phyloP scores from a whole-genome alignment of 495 filamentous ascomycete genomes.

The Podospora appendiculata region DNA sequence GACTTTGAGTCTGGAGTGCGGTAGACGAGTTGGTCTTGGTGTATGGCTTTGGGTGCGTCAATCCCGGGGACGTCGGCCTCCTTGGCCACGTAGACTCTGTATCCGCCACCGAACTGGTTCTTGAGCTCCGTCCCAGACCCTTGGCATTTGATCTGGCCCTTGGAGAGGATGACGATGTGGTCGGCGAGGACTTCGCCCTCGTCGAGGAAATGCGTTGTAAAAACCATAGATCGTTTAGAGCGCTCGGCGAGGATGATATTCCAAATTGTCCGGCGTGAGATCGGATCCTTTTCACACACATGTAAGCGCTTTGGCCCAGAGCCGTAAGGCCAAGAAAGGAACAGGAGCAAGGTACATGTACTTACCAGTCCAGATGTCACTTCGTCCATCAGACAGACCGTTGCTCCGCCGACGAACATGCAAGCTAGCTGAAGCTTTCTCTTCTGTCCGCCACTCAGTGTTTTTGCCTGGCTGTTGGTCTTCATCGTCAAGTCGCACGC shows the following conservation, averaged over 20 bases:
- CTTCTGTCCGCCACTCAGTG: conserved; percentile 77
- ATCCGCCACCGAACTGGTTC: conserved; percentile 58
- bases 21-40: conserved; percentile 62
- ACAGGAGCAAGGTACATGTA: not conserved
- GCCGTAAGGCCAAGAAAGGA: too few relatives aligned
- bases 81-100: conserved; percentile 59
- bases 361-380: conserved; percentile 58
- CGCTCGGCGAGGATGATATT: conserved; percentile 73
- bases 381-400: conserved; percentile 77
- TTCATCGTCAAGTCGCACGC: conserved; percentile 65
- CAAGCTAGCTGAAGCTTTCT: conserved; percentile 78
- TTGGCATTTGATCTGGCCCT: conserved; percentile 57
- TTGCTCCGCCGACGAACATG: conserved; percentile 77
- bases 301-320: too few relatives aligned
- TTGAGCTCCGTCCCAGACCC: conserved; percentile 67
- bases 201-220: conserved; percentile 77
- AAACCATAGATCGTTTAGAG: conserved; percentile 63
- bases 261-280: conserved; percentile 75
- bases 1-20: conserved; percentile 51
- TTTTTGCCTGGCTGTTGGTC: conserved; percentile 49
- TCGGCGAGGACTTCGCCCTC: conserved; percentile 68
- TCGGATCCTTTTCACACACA: conserved; percentile 44
- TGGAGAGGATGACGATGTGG: conserved; percentile 65
- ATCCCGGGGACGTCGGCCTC: conserved; percentile 43
- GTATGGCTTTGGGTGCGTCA: conserved; percentile 32